A percentile compares a stretch with the other conserved stretches of the same genome.
These are phyloP conservation scores for Cyberlindnera galapagoensis DNA, from an alignment of 805 yeast genomes.

Conservation along the genomic window DNA sequence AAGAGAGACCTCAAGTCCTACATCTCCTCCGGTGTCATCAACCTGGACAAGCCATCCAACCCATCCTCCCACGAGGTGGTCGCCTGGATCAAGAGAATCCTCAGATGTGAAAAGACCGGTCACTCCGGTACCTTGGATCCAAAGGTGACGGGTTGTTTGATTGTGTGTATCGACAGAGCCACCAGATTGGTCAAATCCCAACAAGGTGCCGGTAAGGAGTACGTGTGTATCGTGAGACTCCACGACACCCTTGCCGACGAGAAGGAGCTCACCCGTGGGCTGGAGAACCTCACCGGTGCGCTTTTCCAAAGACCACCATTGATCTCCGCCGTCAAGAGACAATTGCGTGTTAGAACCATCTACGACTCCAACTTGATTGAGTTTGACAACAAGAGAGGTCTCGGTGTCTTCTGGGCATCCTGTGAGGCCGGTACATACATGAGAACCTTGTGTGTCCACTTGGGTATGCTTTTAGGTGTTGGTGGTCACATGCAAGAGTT, in stretches of 20 bases:
- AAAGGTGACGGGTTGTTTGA: slow-evolving; percentile 96
- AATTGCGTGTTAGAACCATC: slow-evolving; percentile 95
- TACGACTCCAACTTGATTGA: slow-evolving; percentile 94
- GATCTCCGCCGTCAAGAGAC: slow-evolving; percentile 98
- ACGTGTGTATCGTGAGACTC: slow-evolving; percentile 93
- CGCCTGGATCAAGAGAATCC: slow-evolving; percentile 96
- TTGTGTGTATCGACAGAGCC: slow-evolving; percentile 97
- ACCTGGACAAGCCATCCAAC: slow-evolving; percentile 95
- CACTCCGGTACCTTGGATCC: slow-evolving; percentile 99
- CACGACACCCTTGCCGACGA: slow-evolving; percentile 91
- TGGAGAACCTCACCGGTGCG: slow-evolving; percentile 97
- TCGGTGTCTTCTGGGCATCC: slow-evolving; percentile 98
- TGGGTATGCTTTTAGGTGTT: slow-evolving; percentile 96
- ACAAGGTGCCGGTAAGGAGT: slow-evolving; percentile 99
- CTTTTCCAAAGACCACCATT: slow-evolving; percentile 98
- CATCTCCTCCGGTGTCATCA: slow-evolving; percentile 91
- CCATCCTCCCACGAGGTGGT: slow-evolving; percentile 99
- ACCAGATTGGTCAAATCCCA: slow-evolving; percentile 97
- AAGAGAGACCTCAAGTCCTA: slow-evolving; percentile 90
- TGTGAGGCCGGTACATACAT: slow-evolving; percentile 99
- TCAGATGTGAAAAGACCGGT: slow-evolving; percentile 96
- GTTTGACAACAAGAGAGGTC: slow-evolving; percentile 92
- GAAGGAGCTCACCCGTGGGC: slow-evolving; percentile 77
- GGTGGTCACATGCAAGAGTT: slow-evolving; percentile 99
- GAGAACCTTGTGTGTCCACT: slow-evolving; percentile 98